Base-by-base conservation (phyloP, 495 filamentous ascomycete genomes). In the Penicillium canariense region DNA sequence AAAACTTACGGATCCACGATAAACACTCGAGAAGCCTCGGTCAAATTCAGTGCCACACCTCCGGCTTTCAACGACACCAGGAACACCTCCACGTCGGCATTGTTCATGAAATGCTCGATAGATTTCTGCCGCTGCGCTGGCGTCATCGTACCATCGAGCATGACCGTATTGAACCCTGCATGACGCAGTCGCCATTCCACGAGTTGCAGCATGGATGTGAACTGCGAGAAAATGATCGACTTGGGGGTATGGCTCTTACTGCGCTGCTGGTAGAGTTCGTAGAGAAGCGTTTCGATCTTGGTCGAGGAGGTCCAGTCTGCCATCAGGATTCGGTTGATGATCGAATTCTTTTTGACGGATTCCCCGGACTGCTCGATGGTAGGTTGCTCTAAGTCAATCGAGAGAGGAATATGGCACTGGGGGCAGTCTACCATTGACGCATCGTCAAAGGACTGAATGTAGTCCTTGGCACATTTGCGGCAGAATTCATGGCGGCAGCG, bases 271-370 rank as follows among this genome's bases (percentile, higher is more conserved):
- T 92, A 91, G 1, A 98, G 83, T 57, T 97, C 91, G 58, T 96
- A 93, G 12, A 97, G 85, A 11, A 97, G 81, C 64, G 92, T 86
- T 76, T 98, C 94, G 58, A 98, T 98, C 75, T 98, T 98, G 39
- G 93, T 96, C 3, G 91, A 96, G 1, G 90, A 95, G 1, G 90
- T 96, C 94, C 94, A 98, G 59, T 96, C 85, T 58, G 92, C 88
- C 93, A 97, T 96, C 63, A 89, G 86, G 66, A 97, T 97, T 35
- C 94, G 87, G 68, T 96, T 96, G 76, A 96, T 96, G 69, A 98
- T 97, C 9, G 89, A 94, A 5, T 83, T 88, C 68, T 96, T 96
- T 81, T 96, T 96, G 26, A 96, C 82, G 23, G 81, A 65, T 15
- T 83, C 80, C 62, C 89, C 86, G 51, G 96, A 88, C 70, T 96